phyloP scores from a whole-genome alignment of 2,329 filamentous ascomycete species.

The Curvularia lunata region DNA sequence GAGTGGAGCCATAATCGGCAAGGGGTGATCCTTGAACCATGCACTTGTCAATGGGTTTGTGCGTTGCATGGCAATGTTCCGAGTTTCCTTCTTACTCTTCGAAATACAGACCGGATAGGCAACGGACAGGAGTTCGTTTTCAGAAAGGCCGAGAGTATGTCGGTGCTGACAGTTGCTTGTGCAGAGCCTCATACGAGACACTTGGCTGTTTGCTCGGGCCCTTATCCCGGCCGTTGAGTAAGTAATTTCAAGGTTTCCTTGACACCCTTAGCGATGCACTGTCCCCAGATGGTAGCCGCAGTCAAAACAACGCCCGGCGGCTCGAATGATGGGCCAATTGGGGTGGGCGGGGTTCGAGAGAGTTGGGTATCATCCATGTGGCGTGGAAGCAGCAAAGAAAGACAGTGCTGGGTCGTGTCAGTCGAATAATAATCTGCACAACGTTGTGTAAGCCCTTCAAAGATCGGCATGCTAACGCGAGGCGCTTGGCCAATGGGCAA shows the following conservation, averaged over 20 bases:
- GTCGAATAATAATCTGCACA: slow-evolving; percentile 12
- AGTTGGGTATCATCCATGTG: neutral
- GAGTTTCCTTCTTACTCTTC: neutral
- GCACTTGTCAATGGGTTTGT: neutral
- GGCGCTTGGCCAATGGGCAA: slow-evolving; percentile 18
- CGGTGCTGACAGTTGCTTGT: neutral
- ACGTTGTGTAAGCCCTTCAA: slow-evolving; percentile 16
- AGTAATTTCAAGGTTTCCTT: neutral
- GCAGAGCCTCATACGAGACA: neutral
- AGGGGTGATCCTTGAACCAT: neutral
- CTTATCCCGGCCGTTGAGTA: neutral
- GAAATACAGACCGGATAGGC: neutral
- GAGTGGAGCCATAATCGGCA: too few relatives aligned
- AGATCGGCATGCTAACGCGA: slow-evolving; percentile 11
- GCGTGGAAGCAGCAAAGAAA: neutral
- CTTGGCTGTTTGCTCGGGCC: neutral
- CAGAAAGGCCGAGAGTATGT: neutral
- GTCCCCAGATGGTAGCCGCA: neutral
- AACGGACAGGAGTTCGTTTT: neutral
- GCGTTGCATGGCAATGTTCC: slow-evolving; percentile 4
- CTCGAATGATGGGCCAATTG: neutral
- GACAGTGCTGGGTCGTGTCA: neutral
- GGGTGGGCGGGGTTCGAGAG: neutral
- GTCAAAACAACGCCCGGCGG: neutral
- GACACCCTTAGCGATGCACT: neutral